These are phyloP conservation scores for Senecio squalidus DNA, from an alignment of 140 eudicot genomes.

Conservation along the genomic window DNA sequence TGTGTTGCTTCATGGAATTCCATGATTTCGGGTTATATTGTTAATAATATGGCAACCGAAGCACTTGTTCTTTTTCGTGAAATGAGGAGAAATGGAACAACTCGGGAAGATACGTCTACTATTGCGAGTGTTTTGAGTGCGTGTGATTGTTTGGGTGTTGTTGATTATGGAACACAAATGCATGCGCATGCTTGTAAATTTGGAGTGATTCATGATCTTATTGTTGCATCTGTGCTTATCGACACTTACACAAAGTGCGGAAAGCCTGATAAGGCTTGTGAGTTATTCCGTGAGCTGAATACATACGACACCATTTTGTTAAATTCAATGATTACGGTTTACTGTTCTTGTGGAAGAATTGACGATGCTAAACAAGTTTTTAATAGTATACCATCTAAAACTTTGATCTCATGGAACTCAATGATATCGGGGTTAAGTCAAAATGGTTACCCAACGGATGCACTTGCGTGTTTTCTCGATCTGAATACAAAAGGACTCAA, in stretches of 20 bases:
- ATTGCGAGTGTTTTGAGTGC: conserved; percentile 65
- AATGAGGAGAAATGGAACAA: conserved; percentile 58
- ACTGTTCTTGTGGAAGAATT: conserved; percentile 51
- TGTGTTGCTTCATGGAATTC: conserved; percentile 80
- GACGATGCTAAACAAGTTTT: conserved; percentile 66
- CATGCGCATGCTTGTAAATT: conserved; percentile 52
- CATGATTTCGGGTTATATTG: conserved; percentile 58
- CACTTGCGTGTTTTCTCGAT: conserved; percentile 24
- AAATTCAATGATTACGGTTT: conserved; percentile 74
- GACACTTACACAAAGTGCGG: conserved; percentile 72
- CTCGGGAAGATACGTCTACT: conserved; percentile 55
- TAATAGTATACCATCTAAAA: conserved; percentile 44
- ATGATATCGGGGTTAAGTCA: conserved; percentile 80
- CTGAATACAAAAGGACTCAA: conserved; percentile 43
- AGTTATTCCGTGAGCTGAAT: conserved; percentile 42
- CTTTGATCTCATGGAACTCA: conserved; percentile 87
- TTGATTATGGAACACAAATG: conserved; percentile 44
- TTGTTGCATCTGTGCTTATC: conserved; percentile 58
- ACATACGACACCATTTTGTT: conserved; percentile 61
- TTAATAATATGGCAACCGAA: conserved; percentile 32
- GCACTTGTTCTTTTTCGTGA: conserved; percentile 38
- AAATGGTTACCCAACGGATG: conserved; percentile 68
- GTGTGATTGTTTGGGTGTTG: conserved; percentile 38
- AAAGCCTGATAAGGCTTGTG: conserved; percentile 47
- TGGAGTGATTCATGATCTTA: conserved; percentile 48